Percentiles rank a stretch among this genome's conserved stretches.
These are phyloP conservation scores for Podaxis carcinomalis DNA, from an alignment of 768 basidiomycete genomes.

Conservation along the genomic window DNA sequence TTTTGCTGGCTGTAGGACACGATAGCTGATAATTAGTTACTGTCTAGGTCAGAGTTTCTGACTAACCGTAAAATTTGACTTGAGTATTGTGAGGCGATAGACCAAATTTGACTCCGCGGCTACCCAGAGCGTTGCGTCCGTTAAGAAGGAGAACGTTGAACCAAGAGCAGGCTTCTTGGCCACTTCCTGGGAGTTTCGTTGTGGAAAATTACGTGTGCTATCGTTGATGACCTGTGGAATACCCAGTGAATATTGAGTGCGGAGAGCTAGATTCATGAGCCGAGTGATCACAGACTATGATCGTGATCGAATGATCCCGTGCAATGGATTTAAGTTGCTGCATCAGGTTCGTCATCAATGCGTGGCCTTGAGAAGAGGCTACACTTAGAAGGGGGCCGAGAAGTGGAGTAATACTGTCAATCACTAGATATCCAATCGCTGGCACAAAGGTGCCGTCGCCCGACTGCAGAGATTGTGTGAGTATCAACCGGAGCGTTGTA, in stretches of 20 bases:
- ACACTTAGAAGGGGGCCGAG: conserved; percentile 60
- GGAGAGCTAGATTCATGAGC: background rate
- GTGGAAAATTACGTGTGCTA: conserved; percentile 29
- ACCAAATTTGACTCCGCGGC: conserved; percentile 18
- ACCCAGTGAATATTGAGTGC: background rate
- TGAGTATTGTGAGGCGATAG: conserved; percentile 15
- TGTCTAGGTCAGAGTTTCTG: background rate
- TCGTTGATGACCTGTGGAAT: conserved; percentile 55
- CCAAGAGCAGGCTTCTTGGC: conserved; percentile 69
- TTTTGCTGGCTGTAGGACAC: background rate
- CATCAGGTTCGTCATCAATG: conserved; percentile 71
- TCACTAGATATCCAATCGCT: conserved; percentile 44
- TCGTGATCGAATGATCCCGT: conserved; percentile 35
- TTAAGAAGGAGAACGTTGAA: conserved; percentile 68
- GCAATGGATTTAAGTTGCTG: conserved; percentile 51
- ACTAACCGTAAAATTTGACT: conserved; percentile 21
- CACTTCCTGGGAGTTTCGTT: conserved; percentile 13
- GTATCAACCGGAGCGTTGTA: background rate
- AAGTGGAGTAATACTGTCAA: conserved; percentile 65
- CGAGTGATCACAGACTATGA: conserved; percentile 44
- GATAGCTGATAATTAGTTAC: background rate
- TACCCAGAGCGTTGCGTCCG: conserved; percentile 75
- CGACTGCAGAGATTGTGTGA: background rate
- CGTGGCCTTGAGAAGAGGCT: conserved; percentile 71
- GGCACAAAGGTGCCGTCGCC: conserved; percentile 1